These are phyloP conservation scores for Sodiomyces alkalinus DNA, from an alignment of 2,329 filamentous ascomycete species.

Conservation along the genomic window DNA sequence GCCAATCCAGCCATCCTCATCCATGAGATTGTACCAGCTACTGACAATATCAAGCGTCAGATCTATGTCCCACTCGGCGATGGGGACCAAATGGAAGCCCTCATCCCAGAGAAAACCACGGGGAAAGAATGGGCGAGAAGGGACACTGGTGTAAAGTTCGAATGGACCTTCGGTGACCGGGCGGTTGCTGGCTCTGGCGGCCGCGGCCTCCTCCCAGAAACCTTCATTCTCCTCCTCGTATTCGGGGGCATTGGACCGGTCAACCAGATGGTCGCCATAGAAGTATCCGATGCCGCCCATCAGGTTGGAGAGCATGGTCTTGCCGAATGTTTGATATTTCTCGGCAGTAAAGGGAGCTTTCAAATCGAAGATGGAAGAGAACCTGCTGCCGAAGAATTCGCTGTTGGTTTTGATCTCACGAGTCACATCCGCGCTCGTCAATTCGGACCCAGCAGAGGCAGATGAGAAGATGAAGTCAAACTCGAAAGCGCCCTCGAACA, in stretches of 20 bases:
- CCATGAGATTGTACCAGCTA: slow-evolving; percentile 94
- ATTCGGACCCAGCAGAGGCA: slow-evolving; percentile 32
- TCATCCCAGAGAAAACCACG: slow-evolving; percentile 97
- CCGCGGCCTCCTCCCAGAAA: slow-evolving; percentile 86
- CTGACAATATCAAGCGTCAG: slow-evolving; percentile 74
- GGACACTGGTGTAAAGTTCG: slow-evolving; percentile 81
- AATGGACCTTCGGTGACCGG: slow-evolving; percentile 66
- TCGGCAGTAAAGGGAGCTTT: slow-evolving; percentile 59
- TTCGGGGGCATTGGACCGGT: slow-evolving; percentile 79
- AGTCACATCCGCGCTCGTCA: slow-evolving; percentile 49
- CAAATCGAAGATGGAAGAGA: slow-evolving; percentile 55
- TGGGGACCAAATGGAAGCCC: slow-evolving; percentile 83
- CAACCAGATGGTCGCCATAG: slow-evolving; percentile 73
- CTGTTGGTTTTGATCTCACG: slow-evolving; percentile 52
- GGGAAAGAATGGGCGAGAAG: slow-evolving; percentile 90
- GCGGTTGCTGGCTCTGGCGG: slow-evolving; percentile 53
- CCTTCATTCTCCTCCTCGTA: slow-evolving; percentile 92
- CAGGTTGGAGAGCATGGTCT: slow-evolving; percentile 86
- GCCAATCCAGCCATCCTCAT: slow-evolving; percentile 93
- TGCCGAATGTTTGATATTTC: slow-evolving; percentile 66
- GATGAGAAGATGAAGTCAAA: slow-evolving; percentile 79
- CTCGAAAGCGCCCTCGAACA: slow-evolving; percentile 79
- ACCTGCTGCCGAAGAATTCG: slow-evolving; percentile 58
- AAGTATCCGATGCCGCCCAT: slow-evolving; percentile 94
- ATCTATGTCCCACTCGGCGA: slow-evolving; percentile 89